Percentiles rank a stretch among this genome's conserved stretches.
phyloP scores from a whole-genome alignment of 2,329 filamentous ascomycete genomes.

The Camillea tinctor region DNA sequence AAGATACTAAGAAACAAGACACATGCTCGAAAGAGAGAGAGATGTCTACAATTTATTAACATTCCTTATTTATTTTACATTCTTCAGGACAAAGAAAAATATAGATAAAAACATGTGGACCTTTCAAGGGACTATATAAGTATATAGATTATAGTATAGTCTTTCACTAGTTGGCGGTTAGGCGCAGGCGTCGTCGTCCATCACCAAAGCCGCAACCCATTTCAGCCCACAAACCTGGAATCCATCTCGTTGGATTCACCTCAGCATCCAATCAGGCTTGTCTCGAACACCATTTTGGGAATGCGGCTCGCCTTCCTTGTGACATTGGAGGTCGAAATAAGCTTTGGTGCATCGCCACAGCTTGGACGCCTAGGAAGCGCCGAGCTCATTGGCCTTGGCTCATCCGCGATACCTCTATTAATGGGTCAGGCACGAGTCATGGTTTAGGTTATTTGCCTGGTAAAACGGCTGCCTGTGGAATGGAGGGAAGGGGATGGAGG shows the following conservation, averaged over 20 bases:
- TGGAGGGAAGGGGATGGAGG: no score
- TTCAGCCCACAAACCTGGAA: background rate
- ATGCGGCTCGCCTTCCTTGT: background rate
- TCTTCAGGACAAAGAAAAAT: no score
- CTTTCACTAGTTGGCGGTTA: no score
- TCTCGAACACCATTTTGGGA: background rate
- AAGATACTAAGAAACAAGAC: no score
- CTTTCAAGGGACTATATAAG: no score
- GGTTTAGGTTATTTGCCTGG: background rate
- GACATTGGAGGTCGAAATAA: background rate
- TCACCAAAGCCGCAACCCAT: background rate
- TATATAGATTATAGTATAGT: no score
- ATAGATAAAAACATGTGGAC: no score
- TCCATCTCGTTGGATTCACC: background rate
- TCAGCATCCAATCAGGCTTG: background rate
- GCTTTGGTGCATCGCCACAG: conserved; percentile 1
- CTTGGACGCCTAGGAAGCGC: background rate
- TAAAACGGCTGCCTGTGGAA: background rate
- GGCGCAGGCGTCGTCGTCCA: no score
- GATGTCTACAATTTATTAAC: no score
- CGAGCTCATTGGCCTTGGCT: background rate
- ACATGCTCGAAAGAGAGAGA: no score
- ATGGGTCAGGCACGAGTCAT: background rate
- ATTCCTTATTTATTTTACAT: no score
- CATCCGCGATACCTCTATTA: background rate